Base-by-base conservation (phyloP, 2,329 filamentous ascomycete genomes). In the Paracamarosporium sp. region DNA sequence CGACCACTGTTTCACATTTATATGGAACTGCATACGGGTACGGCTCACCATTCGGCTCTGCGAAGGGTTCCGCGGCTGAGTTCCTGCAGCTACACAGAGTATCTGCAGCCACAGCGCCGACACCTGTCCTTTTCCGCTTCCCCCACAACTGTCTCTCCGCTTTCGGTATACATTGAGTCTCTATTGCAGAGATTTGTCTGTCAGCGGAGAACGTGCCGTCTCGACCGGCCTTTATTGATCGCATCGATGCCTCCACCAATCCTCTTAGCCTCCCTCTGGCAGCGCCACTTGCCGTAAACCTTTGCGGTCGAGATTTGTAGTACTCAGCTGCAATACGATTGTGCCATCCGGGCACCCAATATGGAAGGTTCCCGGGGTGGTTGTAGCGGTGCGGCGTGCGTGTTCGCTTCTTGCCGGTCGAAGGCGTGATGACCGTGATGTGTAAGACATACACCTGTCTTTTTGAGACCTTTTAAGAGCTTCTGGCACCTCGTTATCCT, bases 101-200 rank as follows among this genome's bases (percentile, higher is more conserved):
- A 8, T 11, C 24, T 50, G 48, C 48, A 51, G 48, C n/a, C n/a
- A 24, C 25, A 8, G n/a, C 17, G 48, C 9, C 35, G 48, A 51
- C 48, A 51, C 48, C 36, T 51, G 48, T 25, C 48, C 48, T 51
- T 41, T 50, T 46, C 43, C 27, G 8, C 15, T 48, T 25, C 30
- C 45, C 35, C 31, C 17, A 48, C 35, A n/a, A n/a, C n/a, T n/a
- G 11, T 5, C 4, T 22, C 12, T 12, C 27, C 36, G 13, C 11
- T 24, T 27, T n/a, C 25, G 48, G 48, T 8, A 13, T n/a, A 12
- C 13, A 22, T 40, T 31, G 27, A 41, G 2, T 27, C 48, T 51
- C 15, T 9, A n/a, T n/a, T 27, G 6, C 22, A 38, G 22, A 24
- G 30, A 17, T 48, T 15, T 25, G 12, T 25, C 45, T 48, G 9